Conservation (phyloP, 208 protist genomes). For the Porcisia deanei region DNA sequence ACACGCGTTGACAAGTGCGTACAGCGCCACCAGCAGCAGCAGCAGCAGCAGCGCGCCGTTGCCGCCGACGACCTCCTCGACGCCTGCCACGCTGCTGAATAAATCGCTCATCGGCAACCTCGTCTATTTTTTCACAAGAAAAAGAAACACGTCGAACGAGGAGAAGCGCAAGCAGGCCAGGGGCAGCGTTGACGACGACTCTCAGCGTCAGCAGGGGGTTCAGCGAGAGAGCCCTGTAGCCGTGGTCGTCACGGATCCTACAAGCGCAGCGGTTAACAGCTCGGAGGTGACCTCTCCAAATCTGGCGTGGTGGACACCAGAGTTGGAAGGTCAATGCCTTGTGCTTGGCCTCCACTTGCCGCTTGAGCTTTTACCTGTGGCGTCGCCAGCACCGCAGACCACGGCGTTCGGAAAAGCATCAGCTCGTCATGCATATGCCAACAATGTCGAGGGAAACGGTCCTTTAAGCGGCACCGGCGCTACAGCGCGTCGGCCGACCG, state of each 20-base stretch:
- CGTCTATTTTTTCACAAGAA: not conserved
- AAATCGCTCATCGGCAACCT: not conserved
- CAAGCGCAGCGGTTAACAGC: not conserved
- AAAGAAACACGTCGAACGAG: not conserved
- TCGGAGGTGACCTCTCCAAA: not conserved
- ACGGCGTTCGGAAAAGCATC: not conserved
- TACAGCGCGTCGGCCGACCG: slow-evolving; percentile 6
- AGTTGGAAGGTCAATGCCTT: slow-evolving; percentile 22
- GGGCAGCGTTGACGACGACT: not conserved
- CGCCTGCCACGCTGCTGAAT: not conserved
- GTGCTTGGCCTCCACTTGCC: slow-evolving; percentile 27
- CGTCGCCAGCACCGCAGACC: not conserved
- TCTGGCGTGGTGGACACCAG: slow-evolving; percentile 24
- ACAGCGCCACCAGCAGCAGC: not conserved
- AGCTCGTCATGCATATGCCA: not conserved
- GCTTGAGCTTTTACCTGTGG: slow-evolving; percentile 19
- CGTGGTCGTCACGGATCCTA: not conserved
- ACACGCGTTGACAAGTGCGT: not conserved
- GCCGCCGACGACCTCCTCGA: not conserved
- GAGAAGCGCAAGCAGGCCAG: not conserved
- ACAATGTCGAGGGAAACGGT: not conserved
- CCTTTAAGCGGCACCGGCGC: not conserved
- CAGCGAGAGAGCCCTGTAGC: not conserved
- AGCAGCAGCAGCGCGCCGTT: not conserved
- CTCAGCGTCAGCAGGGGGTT: not conserved